Evolutionary conservation across 768 basidiomycete species (phyloP).

Genomic region (Lactarius indigo): DNA sequence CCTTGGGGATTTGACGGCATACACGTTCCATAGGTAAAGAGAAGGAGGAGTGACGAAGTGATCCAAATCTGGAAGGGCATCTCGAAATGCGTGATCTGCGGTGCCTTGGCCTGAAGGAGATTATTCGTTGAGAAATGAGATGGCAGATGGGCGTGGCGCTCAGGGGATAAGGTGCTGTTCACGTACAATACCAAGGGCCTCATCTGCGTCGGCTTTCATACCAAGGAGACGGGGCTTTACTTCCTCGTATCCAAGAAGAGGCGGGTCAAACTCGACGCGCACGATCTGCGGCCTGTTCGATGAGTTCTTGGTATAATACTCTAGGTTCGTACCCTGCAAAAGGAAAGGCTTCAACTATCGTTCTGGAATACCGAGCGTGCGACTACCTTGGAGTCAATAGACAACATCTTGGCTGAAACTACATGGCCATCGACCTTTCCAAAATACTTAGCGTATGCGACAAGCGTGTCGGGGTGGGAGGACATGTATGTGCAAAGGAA

Average conservation of each 20-base stretch:
- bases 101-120: conserved; percentile 34
- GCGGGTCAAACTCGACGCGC: conserved; percentile 62
- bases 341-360: neutral
- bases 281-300: conserved; percentile 46
- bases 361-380: neutral
- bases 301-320: conserved; percentile 50
- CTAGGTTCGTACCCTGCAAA: conserved; percentile 63
- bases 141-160: neutral
- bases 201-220: conserved; percentile 81
- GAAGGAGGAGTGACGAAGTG: conserved; percentile 30
- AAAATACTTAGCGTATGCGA: conserved; percentile 77
- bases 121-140: neutral
- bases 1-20: conserved; percentile 27
- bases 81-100: conserved; percentile 55
- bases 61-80: conserved; percentile 37
- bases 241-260: conserved; percentile 69
- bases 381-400: conserved; percentile 62
- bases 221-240: conserved; percentile 75
- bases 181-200: conserved; percentile 73
- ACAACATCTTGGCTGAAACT: conserved; percentile 63
- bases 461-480: conserved; percentile 77
- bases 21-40: conserved; percentile 36
- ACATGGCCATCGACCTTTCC: conserved; percentile 59
- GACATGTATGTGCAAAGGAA: conserved; percentile 87
- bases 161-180: neutral